Evolutionary conservation across 306 rosid genomes (phyloP).

Genomic region (Vachellia pachyceras): DNA sequence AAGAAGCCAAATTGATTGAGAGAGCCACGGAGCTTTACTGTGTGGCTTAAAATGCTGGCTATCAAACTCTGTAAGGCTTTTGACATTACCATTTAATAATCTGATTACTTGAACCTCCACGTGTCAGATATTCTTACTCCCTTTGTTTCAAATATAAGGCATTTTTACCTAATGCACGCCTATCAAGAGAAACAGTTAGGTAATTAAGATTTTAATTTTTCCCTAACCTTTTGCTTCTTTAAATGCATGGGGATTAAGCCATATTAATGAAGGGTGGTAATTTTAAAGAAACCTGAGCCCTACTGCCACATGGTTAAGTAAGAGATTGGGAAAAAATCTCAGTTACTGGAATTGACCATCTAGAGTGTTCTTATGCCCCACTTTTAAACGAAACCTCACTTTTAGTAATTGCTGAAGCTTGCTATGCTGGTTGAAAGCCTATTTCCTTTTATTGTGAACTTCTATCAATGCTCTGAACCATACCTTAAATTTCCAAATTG

Average conservation of each 20-base stretch:
- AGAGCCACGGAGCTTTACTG: not conserved
- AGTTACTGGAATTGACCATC: not conserved
- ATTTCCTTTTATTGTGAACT: conserved; percentile 27
- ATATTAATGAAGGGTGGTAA: not conserved
- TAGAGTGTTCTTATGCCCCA: too few relatives aligned
- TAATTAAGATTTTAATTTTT: too few relatives aligned
- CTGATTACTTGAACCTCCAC: not conserved
- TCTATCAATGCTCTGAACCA: conserved; percentile 24
- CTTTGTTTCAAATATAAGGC: not conserved
- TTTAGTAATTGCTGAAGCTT: conserved; percentile 26
- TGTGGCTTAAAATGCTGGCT: conserved; percentile 3
- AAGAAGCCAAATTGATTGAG: not conserved
- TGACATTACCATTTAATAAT: not conserved
- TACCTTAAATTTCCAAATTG: conserved; percentile 23
- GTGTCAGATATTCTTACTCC: not conserved
- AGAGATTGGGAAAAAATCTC: conserved; percentile 7
- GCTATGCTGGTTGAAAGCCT: conserved; percentile 17
- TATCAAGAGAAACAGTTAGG: not conserved
- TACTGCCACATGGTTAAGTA: conserved; percentile 3
- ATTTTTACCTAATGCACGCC: not conserved
- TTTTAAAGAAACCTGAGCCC: conserved; percentile 19
- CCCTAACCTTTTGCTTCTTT: not conserved
- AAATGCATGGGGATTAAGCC: not conserved
- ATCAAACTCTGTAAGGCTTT: conserved; percentile 1
- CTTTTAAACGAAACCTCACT: conserved; percentile 6